Conservation (phyloP, 495 filamentous ascomycete genomes). For the Daldinia loculata region DNA sequence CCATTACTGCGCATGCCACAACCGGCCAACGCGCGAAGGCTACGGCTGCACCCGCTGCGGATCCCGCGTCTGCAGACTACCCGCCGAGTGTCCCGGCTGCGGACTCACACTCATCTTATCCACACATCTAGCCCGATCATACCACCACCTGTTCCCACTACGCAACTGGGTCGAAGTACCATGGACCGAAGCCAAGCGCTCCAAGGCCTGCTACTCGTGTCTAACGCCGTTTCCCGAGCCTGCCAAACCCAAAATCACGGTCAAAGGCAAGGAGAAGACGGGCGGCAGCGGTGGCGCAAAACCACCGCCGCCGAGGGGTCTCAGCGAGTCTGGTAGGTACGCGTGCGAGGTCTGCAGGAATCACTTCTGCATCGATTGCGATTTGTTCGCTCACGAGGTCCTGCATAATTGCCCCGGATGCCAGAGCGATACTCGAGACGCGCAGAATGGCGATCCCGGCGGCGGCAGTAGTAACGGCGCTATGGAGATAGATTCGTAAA, state of each 20-base stretch:
- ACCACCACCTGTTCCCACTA: conserved; percentile 95
- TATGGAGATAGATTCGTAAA: conserved; percentile 53
- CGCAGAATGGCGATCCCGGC: conserved; percentile 1
- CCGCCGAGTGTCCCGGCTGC: conserved; percentile 91
- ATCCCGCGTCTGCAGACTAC: conserved; percentile 88
- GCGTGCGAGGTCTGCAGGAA: conserved; percentile 82
- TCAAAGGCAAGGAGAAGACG: conserved; percentile 46
- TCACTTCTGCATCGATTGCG: conserved; percentile 98
- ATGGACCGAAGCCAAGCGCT: conserved; percentile 72
- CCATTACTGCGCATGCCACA: conserved; percentile 88
- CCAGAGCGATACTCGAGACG: conserved; percentile 65
- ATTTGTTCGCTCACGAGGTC: conserved; percentile 91
- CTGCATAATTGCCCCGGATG: conserved; percentile 97
- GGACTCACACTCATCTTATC: conserved; percentile 92
- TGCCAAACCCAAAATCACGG: conserved; percentile 34
- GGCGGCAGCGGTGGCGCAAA: conserved; percentile 30
- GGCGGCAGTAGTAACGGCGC: conserved; percentile 12
- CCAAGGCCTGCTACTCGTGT: conserved; percentile 63
- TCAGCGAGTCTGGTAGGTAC: conserved; percentile 88
- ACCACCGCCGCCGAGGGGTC: conserved; percentile 65
- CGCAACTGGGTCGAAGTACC: conserved; percentile 89
- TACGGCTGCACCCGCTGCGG: conserved; percentile 91
- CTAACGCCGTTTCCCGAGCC: conserved; percentile 59
- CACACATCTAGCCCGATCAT: conserved; percentile 93
- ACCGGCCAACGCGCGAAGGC: conserved; percentile 81